Percentiles rank a stretch among this genome's conserved stretches.
These are phyloP conservation scores for Tolypocladium amazonense DNA, from an alignment of 2,329 filamentous ascomycete species.

Conservation along the genomic window DNA sequence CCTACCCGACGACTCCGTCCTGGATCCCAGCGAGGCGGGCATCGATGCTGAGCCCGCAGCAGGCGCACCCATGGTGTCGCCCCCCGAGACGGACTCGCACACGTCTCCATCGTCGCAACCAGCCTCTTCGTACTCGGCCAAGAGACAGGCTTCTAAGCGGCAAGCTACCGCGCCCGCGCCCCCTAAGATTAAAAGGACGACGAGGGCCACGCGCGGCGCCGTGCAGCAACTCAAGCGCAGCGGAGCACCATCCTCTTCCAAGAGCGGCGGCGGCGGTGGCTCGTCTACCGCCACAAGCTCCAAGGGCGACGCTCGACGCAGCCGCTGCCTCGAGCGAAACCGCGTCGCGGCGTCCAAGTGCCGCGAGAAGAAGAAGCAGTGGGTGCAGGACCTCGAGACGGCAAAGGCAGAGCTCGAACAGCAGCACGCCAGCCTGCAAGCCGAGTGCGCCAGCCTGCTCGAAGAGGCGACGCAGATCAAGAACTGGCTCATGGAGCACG, in stretches of 20 bases:
- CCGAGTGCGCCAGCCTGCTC: conserved; percentile 30
- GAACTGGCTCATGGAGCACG: conserved; percentile 40
- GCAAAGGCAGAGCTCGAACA: conserved; percentile 31
- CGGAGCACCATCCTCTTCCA: neutral
- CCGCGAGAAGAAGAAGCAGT: conserved; percentile 54
- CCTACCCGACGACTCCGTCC: neutral
- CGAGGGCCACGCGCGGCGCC: neutral
- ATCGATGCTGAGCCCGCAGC: neutral
- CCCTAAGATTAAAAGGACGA: neutral
- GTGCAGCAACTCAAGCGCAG: neutral
- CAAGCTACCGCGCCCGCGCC: neutral
- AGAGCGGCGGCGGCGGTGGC: neutral
- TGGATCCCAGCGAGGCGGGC: neutral
- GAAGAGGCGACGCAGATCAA: conserved; percentile 37
- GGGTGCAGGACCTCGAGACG: conserved; percentile 38
- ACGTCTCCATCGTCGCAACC: neutral
- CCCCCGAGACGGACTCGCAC: neutral
- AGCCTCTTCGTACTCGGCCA: neutral
- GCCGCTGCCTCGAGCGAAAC: conserved; percentile 58
- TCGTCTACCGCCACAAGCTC: neutral
- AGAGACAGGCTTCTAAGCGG: neutral
- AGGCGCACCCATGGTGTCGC: neutral
- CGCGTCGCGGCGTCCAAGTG: conserved; percentile 65
- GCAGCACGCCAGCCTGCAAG: conserved; percentile 30
- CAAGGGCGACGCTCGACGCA: conserved; percentile 23